Conservation (phyloP, 306 rosid species). For the Luffa aegyptiaca region DNA sequence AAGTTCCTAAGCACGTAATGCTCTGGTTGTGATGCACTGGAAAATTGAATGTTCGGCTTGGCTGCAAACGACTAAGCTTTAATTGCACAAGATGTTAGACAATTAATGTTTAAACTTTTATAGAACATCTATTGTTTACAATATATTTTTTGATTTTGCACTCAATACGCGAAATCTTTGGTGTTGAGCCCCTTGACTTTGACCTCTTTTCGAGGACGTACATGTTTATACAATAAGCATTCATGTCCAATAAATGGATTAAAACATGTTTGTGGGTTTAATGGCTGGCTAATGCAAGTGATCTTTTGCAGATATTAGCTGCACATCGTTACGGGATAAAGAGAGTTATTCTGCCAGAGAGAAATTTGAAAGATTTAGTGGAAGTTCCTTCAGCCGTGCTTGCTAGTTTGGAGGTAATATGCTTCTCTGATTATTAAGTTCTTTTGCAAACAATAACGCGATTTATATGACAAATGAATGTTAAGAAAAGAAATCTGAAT, state of each 20-base stretch:
- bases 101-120: neutral
- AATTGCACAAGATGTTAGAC: neutral
- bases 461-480: neutral
- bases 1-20: neutral
- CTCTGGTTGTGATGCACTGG: neutral
- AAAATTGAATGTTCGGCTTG: neutral
- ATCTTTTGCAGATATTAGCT: constrained; percentile 68
- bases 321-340: constrained; percentile 86
- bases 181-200: neutral
- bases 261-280: neutral
- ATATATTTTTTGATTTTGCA: neutral
- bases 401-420: constrained; percentile 63
- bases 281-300: constrained; percentile 12
- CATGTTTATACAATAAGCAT: neutral
- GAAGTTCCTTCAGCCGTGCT: constrained; percentile 87
- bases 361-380: constrained; percentile 85
- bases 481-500: neutral
- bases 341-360: constrained; percentile 87
- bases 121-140: neutral
- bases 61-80: neutral
- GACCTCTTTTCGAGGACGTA: neutral
- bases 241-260: neutral
- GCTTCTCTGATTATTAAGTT: neutral
- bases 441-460: neutral
- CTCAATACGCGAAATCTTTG: neutral